phyloP scores from a whole-genome alignment of 1,284 basidiomycete species.

The Takashimella tepidaria region DNA sequence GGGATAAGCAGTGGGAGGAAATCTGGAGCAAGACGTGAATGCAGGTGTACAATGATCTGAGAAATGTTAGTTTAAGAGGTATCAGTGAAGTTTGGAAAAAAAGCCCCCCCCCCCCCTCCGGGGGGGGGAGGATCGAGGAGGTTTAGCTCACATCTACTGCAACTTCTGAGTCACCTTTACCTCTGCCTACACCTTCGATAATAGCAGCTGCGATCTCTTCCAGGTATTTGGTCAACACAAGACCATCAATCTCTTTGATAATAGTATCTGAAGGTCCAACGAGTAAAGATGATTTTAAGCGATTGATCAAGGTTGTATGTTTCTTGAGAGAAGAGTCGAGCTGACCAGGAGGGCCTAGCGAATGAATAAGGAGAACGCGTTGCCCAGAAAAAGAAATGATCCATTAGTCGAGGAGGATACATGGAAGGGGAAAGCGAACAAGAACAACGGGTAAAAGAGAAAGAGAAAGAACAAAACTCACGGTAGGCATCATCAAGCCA shows the following conservation, averaged over 20 bases:
- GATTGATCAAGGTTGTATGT: slow-evolving; percentile 88
- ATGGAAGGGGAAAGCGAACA: background rate
- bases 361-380: background rate
- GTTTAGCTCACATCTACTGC: slow-evolving; percentile 81
- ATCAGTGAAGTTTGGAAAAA: background rate
- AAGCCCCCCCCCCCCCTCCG: no score
- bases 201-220: slow-evolving; percentile 88
- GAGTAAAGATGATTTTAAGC: slow-evolving; percentile 56
- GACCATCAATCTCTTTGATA: slow-evolving; percentile 80
- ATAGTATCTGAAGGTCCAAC: slow-evolving; percentile 59
- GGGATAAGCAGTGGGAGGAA: slow-evolving; percentile 72
- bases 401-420: background rate
- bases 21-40: slow-evolving; percentile 72
- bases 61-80: slow-evolving; percentile 1
- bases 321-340: slow-evolving; percentile 89
- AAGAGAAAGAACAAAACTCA: slow-evolving; percentile 22
- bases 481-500: slow-evolving; percentile 45
- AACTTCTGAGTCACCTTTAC: slow-evolving; percentile 81
- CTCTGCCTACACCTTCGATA: slow-evolving; percentile 76
- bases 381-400: no score
- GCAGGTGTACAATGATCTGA: slow-evolving; percentile 81
- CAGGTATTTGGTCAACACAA: slow-evolving; percentile 91
- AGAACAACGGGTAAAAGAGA: background rate
- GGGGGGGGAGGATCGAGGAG: no score
- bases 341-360: slow-evolving; percentile 40